Evolutionary conservation across 768 basidiomycete species (phyloP), one percentile per base, ranked within the genome.

Genomic region (Leccinum subgranulosum): DNA sequence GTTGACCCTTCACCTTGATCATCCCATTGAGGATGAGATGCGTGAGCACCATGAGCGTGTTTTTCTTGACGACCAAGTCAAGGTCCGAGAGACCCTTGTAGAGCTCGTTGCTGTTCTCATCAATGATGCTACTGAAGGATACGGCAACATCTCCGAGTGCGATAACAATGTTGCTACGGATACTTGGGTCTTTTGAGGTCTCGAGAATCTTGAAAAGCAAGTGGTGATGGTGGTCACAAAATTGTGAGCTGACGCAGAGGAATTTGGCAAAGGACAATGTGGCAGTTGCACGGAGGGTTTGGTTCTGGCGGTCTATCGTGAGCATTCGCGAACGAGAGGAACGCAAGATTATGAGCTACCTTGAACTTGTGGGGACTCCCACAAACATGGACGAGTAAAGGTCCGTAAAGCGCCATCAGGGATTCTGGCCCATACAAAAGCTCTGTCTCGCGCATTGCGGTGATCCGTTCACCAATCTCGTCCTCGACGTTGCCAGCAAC

Each of bases 1-100:
- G 79, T 70, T 99, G 96, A 2, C 97, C 97, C 75, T 99, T 98
- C 64, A 98, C 95, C 74, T 98, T 99, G 81, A 99, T 91, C 97
- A 98, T 98, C 3, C 96, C 96, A 66, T 98, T 98, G 60, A 99
- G 76, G 68, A 98, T 98, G 59, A 99, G 76, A 71, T 98, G 94
- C 11, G 94, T 96, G 55, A 98, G 79, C 29, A 98, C 97, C 96
- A 98, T 98, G 47, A 99, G 81, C 34, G 96, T 97, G 75, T 98
- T 98, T 81, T 98, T 98, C 85, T 98, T 99, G 61, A 99, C 96
- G 41, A 88, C 83, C 10, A 92, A 74, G 64, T 96, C 84, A 41
- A 76, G 77, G 71, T 99, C 97, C 11, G 91, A 88, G 34, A 98
- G 82, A 2, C 96, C 96, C 67, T 88, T 90, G 78, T 98, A 99